These are phyloP conservation scores for Cajanus cajan DNA, from an alignment of 306 rosid species.

Conservation along the genomic window DNA sequence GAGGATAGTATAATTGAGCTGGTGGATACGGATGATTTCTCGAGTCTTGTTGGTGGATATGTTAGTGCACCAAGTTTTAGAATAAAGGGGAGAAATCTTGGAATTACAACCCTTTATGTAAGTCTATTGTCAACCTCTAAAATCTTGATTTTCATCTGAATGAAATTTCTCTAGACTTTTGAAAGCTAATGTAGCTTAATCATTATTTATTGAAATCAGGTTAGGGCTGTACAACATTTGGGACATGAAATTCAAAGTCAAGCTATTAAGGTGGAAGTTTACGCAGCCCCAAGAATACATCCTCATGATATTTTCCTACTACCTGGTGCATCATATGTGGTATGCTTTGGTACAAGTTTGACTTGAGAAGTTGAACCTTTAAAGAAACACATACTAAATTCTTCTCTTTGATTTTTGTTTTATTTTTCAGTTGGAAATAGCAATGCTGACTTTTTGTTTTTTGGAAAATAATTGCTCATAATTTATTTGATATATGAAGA, in stretches of 20 bases:
- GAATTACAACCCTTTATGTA: constrained; percentile 80
- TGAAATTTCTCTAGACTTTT: constrained; percentile 26
- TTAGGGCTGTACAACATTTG: constrained; percentile 61
- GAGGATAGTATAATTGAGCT: constrained; percentile 79
- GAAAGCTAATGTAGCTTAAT: constrained; percentile 25
- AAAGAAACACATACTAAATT: not conserved
- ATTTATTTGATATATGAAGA: not conserved
- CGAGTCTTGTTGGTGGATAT: constrained; percentile 43
- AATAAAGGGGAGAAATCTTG: constrained; percentile 68
- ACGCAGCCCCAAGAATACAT: constrained; percentile 71
- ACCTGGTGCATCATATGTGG: constrained; percentile 88
- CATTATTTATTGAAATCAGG: constrained; percentile 56
- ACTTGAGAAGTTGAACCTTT: constrained; percentile 25
- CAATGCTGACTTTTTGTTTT: not conserved
- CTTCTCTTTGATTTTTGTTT: not conserved
- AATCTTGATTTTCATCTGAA: constrained; percentile 20
- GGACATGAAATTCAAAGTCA: constrained; percentile 68
- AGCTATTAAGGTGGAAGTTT: constrained; percentile 83
- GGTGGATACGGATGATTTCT: constrained; percentile 45
- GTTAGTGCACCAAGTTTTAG: constrained; percentile 54
- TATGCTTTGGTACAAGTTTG: constrained; percentile 38
- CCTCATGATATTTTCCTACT: constrained; percentile 72
- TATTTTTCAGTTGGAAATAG: constrained; percentile 17
- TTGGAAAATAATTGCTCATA: not conserved
- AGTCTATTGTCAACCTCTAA: constrained; percentile 36